These are phyloP conservation scores for Sporobolomyces phaffii DNA, from an alignment of 768 basidiomycete species.

Conservation along the genomic window DNA sequence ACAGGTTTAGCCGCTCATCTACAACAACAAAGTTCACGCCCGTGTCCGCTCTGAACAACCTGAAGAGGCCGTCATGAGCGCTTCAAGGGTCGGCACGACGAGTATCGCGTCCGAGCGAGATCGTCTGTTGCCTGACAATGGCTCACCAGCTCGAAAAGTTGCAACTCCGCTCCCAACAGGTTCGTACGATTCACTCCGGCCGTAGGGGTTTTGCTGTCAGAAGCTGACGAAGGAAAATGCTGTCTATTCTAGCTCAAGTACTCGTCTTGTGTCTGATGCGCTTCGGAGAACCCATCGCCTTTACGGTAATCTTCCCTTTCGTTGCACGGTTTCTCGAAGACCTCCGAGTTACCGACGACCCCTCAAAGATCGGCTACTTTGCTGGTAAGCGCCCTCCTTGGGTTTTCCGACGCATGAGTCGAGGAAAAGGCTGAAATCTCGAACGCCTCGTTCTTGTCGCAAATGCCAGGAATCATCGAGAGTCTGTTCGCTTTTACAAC, in stretches of 20 bases:
- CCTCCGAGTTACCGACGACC: slow-evolving; percentile 23
- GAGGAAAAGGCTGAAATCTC: no score
- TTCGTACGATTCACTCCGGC: neutral
- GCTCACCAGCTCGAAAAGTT: neutral
- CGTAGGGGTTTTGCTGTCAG: no score
- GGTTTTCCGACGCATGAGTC: neutral
- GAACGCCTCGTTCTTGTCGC: no score
- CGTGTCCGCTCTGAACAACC: no score
- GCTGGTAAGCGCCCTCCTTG: slow-evolving; percentile 10
- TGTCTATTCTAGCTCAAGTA: slow-evolving; percentile 13
- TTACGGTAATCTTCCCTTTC: slow-evolving; percentile 37
- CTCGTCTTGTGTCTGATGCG: slow-evolving; percentile 33
- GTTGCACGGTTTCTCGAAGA: slow-evolving; percentile 22
- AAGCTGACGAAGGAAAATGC: neutral
- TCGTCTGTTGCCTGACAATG: neutral
- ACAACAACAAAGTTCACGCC: no score
- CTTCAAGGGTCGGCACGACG: no score
- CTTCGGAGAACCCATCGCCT: slow-evolving; percentile 25
- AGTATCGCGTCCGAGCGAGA: neutral
- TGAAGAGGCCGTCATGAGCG: no score
- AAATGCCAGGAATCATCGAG: slow-evolving; percentile 7
- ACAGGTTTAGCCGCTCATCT: no score
- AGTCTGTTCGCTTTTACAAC: slow-evolving; percentile 36
- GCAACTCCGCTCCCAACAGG: slow-evolving; percentile 13
- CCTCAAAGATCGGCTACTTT: slow-evolving; percentile 16